Conservation (phyloP, 768 basidiomycete species). For the Lactifluus rugatus region DNA sequence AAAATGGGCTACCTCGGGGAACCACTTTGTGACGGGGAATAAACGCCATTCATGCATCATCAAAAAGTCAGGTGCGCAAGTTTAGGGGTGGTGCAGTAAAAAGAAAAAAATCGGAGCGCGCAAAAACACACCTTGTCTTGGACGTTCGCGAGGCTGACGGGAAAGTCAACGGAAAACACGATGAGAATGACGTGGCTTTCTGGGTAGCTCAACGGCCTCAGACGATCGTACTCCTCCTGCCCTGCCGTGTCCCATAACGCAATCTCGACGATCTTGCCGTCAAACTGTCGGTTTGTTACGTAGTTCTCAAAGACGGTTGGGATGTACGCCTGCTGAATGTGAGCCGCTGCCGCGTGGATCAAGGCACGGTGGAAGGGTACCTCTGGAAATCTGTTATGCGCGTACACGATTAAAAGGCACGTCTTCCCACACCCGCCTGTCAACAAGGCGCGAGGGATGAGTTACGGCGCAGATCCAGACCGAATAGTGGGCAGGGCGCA, state of each 20-base stretch:
- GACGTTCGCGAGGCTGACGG: conserved; percentile 82
- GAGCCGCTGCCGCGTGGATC: conserved; percentile 13
- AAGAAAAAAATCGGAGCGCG: conserved; percentile 18
- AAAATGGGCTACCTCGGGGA: conserved; percentile 87
- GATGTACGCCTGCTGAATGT: conserved; percentile 61
- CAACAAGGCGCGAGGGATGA: conserved; percentile 11
- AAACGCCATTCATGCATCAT: conserved; percentile 2
- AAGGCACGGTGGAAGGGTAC: conserved; percentile 36
- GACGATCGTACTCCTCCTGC: conserved; percentile 91
- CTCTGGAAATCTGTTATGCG: conserved; percentile 93
- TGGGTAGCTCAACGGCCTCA: conserved; percentile 78
- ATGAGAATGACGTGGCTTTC: conserved; percentile 89
- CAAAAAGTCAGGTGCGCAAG: background rate
- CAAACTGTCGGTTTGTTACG: conserved; percentile 76
- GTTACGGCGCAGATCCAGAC: conserved; percentile 15
- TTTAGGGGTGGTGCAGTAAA: background rate
- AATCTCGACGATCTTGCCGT: conserved; percentile 83
- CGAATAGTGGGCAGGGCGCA: conserved; percentile 30
- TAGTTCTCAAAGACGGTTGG: conserved; percentile 95
- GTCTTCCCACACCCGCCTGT: conserved; percentile 85
- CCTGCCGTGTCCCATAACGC: conserved; percentile 99
- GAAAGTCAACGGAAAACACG: conserved; percentile 91
- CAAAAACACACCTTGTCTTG: conserved; percentile 58
- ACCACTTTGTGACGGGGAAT: conserved; percentile 50
- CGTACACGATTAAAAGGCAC: conserved; percentile 92